Percentiles rank a stretch among this genome's conserved stretches.
These are phyloP conservation scores for Paramecium sexaurelia DNA, from an alignment of 73 alveolate species.

Conservation along the genomic window DNA sequence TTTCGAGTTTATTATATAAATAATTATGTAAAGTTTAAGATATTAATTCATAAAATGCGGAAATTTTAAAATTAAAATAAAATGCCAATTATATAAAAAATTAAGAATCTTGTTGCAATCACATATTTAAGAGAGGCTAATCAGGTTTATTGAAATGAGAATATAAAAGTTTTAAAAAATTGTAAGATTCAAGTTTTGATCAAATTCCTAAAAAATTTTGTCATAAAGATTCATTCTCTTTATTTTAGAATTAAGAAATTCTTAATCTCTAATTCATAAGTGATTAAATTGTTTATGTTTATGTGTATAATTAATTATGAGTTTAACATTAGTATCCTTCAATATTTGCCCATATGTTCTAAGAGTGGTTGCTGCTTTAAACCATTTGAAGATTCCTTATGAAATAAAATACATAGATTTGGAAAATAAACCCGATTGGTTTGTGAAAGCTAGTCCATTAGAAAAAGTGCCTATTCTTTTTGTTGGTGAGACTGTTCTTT, in stretches of 20 bases:
- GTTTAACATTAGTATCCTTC: not conserved
- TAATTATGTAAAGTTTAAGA: no score
- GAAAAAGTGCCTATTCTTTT: constrained; percentile 37
- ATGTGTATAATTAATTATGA: not conserved
- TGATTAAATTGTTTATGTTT: not conserved
- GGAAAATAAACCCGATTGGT: constrained; percentile 45
- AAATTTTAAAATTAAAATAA: no score
- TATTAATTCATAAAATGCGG: not conserved
- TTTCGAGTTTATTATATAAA: no score
- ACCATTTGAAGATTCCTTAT: not conserved
- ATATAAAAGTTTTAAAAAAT: no score
- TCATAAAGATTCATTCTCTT: not conserved
- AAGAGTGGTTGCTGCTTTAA: constrained; percentile 40
- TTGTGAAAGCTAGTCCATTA: constrained; percentile 28
- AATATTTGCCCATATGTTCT: constrained; percentile 51
- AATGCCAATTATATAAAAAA: no score
- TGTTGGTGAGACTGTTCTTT: constrained; percentile 2
- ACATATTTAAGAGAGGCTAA: no score
- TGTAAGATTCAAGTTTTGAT: no score
- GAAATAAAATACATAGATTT: constrained; percentile 28
- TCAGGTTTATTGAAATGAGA: no score
- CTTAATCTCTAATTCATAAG: not conserved
- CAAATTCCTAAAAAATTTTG: no score
- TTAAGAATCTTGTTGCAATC: no score
- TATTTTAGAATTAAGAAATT: not conserved